Conservation (phyloP, 257 asterid genomes). For the Forsythia viridissima region DNA sequence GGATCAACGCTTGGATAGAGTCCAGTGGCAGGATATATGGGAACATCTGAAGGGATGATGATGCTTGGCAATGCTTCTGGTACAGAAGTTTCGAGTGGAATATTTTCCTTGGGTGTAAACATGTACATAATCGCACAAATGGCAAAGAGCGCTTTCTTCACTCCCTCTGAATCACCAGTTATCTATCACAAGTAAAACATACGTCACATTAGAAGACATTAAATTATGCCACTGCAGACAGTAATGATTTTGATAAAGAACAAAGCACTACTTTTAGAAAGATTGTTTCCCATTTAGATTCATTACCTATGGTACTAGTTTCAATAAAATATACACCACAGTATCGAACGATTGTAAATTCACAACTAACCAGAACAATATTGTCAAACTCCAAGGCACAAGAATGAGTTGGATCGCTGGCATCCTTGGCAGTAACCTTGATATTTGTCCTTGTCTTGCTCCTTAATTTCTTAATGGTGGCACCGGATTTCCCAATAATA, state of each 20-base stretch:
- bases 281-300: conserved; percentile 11
- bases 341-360: not conserved
- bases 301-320: too few relatives aligned
- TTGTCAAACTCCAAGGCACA: conserved; percentile 92
- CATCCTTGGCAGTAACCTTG: conserved; percentile 70
- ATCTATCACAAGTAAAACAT: conserved; percentile 49
- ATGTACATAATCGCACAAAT: conserved; percentile 89
- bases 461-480: conserved; percentile 76
- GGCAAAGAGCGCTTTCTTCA: conserved; percentile 85
- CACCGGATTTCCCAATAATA: conserved; percentile 91
- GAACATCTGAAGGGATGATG: conserved; percentile 87
- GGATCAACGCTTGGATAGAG: conserved; percentile 66
- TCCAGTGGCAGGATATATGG: conserved; percentile 74
- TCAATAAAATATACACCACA: too few relatives aligned
- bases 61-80: conserved; percentile 78
- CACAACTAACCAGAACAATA: conserved; percentile 75
- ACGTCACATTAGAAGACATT: conserved; percentile 1
- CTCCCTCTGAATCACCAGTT: conserved; percentile 81
- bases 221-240: conserved; percentile 1
- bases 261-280: not conserved
- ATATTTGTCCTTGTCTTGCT: conserved; percentile 66
- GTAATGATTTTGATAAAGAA: not conserved
- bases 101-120: conserved; percentile 79
- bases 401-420: conserved; percentile 76
- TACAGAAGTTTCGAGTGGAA: conserved; percentile 76